Evolutionary conservation across 805 yeast genomes (phyloP).

Genomic region (Metschnikowia lachancei): DNA sequence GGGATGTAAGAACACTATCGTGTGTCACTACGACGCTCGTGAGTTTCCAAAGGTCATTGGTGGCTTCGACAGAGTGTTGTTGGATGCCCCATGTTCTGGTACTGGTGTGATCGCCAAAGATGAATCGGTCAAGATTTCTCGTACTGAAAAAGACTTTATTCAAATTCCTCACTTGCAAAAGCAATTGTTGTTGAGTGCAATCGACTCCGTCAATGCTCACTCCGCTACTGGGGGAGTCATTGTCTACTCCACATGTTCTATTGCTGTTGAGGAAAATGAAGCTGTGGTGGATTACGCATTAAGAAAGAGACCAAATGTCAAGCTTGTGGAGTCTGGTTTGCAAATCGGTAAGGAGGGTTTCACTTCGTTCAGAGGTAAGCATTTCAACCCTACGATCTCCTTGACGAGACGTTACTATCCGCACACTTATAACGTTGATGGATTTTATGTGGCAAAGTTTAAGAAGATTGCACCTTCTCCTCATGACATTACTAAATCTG

Average conservation of each 20-base stretch:
- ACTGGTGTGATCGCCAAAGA: conserved; percentile 99
- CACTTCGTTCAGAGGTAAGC: conserved; percentile 89
- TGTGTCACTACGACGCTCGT: conserved; percentile 96
- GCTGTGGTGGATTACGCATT: conserved; percentile 97
- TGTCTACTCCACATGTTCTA: conserved; percentile 97
- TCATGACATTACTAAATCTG: conserved; percentile 80
- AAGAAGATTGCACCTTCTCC: conserved; percentile 85
- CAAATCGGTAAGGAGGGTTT: conserved; percentile 96
- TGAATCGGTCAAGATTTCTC: conserved; percentile 85
- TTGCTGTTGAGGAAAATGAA: conserved; percentile 97
- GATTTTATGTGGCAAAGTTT: conserved; percentile 96
- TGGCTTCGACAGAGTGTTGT: conserved; percentile 90
- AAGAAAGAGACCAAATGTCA: conserved; percentile 93
- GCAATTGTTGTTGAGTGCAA: conserved; percentile 88
- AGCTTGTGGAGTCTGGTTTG: conserved; percentile 86
- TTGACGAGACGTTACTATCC: conserved; percentile 96
- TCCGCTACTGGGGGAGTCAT: conserved; percentile 90
- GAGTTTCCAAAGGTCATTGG: conserved; percentile 98
- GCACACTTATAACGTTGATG: conserved; percentile 97
- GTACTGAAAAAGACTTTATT: conserved; percentile 94
- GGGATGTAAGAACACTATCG: conserved; percentile 95
- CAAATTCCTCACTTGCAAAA: conserved; percentile 96
- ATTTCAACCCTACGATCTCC: conserved; percentile 70
- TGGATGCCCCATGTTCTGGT: conserved; percentile 99
- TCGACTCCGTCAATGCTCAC: conserved; percentile 93